These are phyloP conservation scores for Talaromyces ruber DNA, from an alignment of 495 filamentous ascomycete genomes.

Conservation along the genomic window DNA sequence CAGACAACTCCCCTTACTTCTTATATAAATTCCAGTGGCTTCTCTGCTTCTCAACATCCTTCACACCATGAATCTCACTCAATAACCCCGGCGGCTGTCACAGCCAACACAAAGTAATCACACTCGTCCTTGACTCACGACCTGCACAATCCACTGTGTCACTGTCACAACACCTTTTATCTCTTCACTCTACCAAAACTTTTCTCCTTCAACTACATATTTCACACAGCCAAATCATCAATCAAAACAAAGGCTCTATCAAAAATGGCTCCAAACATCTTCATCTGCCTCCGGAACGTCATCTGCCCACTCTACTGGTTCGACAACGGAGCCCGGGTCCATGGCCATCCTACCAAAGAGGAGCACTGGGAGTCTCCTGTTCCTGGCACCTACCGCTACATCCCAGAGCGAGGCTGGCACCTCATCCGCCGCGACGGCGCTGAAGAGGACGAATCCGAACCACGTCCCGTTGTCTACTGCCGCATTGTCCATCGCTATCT, in stretches of 20 bases:
- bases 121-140: neutral
- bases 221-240: neutral
- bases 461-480: conserved; percentile 36
- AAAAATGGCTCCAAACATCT: conserved; percentile 38
- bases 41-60: neutral
- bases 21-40: conserved; percentile 4
- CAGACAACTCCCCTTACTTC: conserved; percentile 4
- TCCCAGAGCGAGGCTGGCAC: conserved; percentile 36
- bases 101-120: conserved; percentile 1
- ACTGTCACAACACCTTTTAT: neutral
- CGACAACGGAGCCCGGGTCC: conserved; percentile 28
- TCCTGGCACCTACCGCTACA: conserved; percentile 37
- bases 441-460: conserved; percentile 27
- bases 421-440: conserved; percentile 28
- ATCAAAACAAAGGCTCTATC: neutral
- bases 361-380: conserved; percentile 39
- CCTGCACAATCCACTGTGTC: neutral
- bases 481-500: conserved; percentile 40
- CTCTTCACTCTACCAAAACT: neutral
- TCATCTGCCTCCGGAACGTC: conserved; percentile 31
- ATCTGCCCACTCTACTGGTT: conserved; percentile 40
- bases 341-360: conserved; percentile 26
- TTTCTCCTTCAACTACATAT: conserved; percentile 1
- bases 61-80: neutral
- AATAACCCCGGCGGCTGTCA: conserved; percentile 6